Conservation (phyloP, 2,329 filamentous ascomycete species). For the Verticillium zaregamsianum region DNA sequence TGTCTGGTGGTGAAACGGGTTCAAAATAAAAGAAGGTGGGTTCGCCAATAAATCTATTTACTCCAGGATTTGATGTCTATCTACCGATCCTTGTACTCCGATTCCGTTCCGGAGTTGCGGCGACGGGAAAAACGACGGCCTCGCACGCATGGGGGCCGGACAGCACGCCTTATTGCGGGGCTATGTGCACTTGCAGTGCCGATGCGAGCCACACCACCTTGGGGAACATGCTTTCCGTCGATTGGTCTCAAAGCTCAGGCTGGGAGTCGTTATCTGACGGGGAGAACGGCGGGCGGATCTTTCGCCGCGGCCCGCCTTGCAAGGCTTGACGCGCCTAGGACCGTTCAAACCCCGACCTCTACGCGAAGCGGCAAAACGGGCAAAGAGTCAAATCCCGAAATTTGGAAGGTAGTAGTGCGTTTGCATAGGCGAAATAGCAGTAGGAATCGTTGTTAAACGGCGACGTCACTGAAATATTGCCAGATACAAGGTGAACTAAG, state of each 20-base stretch:
- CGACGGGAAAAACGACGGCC: neutral
- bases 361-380: neutral
- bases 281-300: too few relatives aligned
- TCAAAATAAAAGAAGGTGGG: too few relatives aligned
- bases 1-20: too few relatives aligned
- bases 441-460: too few relatives aligned
- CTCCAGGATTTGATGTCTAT: too few relatives aligned
- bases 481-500: too few relatives aligned
- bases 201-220: too few relatives aligned
- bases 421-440: neutral
- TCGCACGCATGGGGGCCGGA: neutral
- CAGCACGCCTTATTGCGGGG: constrained; percentile 15
- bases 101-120: neutral
- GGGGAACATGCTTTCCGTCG: too few relatives aligned
- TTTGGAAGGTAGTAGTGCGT: neutral
- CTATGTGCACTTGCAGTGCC: neutral
- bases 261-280: neutral
- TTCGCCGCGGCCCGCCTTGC: neutral
- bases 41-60: too few relatives aligned
- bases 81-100: neutral
- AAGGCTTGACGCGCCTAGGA: neutral
- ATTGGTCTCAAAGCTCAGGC: too few relatives aligned
- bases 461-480: too few relatives aligned
- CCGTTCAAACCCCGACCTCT: neutral
- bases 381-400: neutral